A percentile compares a stretch with the other conserved stretches of the same genome.
Conservation (phyloP, 176 grass and related monocot genomes). For the Bolboschoenus planiculmis region DNA sequence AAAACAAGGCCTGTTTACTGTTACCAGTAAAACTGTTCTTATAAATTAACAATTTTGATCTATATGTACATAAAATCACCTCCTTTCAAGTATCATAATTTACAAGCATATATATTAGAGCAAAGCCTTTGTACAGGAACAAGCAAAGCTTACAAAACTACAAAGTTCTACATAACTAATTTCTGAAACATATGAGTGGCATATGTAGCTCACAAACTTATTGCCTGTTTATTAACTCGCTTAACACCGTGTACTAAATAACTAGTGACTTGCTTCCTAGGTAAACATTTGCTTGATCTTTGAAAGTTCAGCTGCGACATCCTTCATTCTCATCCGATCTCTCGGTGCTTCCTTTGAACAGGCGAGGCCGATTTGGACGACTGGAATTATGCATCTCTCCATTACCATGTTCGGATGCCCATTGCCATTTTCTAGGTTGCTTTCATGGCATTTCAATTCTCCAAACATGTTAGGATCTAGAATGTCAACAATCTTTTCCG, state of each 20-base stretch:
- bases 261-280: neutral
- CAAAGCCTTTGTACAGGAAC: too few relatives aligned
- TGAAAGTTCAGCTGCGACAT: neutral
- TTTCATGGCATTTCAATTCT: neutral
- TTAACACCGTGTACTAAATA: neutral
- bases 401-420: neutral
- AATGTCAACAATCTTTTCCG: constrained; percentile 5
- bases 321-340: constrained; percentile 13
- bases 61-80: too few relatives aligned
- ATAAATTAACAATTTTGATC: too few relatives aligned
- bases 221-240: neutral
- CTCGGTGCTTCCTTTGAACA: constrained; percentile 17
- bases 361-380: constrained; percentile 7
- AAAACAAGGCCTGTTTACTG: too few relatives aligned
- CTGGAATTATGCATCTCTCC: neutral
- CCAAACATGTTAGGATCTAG: neutral
- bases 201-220: neutral
- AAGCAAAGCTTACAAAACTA: neutral
- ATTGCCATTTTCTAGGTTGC: neutral
- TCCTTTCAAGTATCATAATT: too few relatives aligned
- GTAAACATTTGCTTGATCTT: neutral
- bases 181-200: neutral
- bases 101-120: too few relatives aligned
- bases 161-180: neutral
- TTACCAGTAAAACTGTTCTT: too few relatives aligned